Evolutionary conservation across 805 yeast genomes (phyloP).

Genomic region (Scheffersomyces spartinae): DNA sequence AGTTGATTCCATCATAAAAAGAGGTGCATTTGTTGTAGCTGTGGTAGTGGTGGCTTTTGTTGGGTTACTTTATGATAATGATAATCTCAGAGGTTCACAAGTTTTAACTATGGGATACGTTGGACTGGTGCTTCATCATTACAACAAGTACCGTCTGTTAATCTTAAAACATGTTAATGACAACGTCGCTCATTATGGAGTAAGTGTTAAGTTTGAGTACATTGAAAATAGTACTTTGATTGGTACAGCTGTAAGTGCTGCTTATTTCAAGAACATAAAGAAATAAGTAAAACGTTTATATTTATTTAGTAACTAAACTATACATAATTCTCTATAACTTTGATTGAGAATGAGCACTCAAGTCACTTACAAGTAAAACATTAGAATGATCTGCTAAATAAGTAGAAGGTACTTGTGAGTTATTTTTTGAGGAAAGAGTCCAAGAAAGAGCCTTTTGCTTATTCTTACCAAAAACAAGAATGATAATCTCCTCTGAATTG

Average conservation of each 20-base stretch:
- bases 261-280: no score
- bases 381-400: slow-evolving; percentile 37
- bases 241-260: slow-evolving; percentile 36
- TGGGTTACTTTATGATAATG: slow-evolving; percentile 15
- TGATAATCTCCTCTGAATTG: slow-evolving; percentile 39
- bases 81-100: no score
- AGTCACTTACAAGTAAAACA: slow-evolving; percentile 35
- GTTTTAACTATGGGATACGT: slow-evolving; percentile 25
- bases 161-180: slow-evolving; percentile 12
- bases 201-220: slow-evolving; percentile 20
- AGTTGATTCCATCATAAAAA: slow-evolving; percentile 16
- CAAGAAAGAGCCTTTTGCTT: slow-evolving; percentile 37
- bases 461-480: slow-evolving; percentile 38
- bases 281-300: no score
- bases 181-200: slow-evolving; percentile 15
- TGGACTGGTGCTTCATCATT: slow-evolving; percentile 27
- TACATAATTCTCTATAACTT: no score
- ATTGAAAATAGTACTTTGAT: slow-evolving; percentile 29
- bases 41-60: slow-evolving; percentile 20
- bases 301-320: no score
- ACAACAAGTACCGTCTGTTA: slow-evolving; percentile 17
- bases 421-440: slow-evolving; percentile 30
- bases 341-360: slow-evolving; percentile 30
- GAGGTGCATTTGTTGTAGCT: slow-evolving; percentile 30
- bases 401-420: slow-evolving; percentile 35